Percentiles rank a stretch among this genome's conserved stretches.
Conservation (phyloP, 371 early-diverging fungal genomes). For the Zopfochytrium polystomum region DNA sequence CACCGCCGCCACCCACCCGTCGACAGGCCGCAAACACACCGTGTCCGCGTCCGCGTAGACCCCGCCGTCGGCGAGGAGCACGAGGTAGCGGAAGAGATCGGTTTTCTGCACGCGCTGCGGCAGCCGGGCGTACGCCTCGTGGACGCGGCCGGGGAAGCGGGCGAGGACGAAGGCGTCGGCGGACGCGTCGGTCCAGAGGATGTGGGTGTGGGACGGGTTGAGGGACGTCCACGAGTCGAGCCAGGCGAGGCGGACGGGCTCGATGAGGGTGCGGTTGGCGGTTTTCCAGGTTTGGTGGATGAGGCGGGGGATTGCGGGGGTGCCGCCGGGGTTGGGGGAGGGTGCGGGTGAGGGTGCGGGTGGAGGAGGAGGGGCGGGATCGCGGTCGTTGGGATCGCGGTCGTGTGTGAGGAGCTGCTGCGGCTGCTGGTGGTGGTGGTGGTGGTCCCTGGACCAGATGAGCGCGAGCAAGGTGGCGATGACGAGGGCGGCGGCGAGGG, state of each 20-base stretch:
- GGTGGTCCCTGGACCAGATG: too few species aligned
- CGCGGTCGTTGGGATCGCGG: too few species aligned
- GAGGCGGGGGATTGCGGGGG: too few species aligned
- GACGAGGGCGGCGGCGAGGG: too few species aligned
- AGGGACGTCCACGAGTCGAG: conserved; percentile 5
- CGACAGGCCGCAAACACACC: conserved; percentile 5
- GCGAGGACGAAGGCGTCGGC: conserved; percentile 7
- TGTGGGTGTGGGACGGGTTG: conserved; percentile 10
- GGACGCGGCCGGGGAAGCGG: conserved; percentile 4
- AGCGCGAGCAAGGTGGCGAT: too few species aligned
- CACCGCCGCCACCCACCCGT: conserved; percentile 3
- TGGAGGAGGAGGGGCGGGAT: too few species aligned
- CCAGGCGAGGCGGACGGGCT: conserved; percentile 1
- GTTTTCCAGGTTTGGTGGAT: conserved; percentile 16
- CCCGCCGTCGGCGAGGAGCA: conserved; percentile 13
- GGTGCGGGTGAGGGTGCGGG: too few species aligned
- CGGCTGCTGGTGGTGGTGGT: too few species aligned
- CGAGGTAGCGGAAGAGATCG: conserved; percentile 18
- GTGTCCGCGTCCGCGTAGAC: conserved; percentile 22
- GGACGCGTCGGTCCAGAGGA: not conserved
- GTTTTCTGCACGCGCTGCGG: conserved; percentile 6
- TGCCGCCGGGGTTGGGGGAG: too few species aligned
- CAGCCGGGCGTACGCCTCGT: conserved; percentile 7
- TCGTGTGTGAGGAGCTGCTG: too few species aligned
- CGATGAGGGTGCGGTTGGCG: not conserved